Evolutionary conservation across 495 filamentous ascomycete genomes (phyloP).

Genomic region (Pseudevernia furfuracea): DNA sequence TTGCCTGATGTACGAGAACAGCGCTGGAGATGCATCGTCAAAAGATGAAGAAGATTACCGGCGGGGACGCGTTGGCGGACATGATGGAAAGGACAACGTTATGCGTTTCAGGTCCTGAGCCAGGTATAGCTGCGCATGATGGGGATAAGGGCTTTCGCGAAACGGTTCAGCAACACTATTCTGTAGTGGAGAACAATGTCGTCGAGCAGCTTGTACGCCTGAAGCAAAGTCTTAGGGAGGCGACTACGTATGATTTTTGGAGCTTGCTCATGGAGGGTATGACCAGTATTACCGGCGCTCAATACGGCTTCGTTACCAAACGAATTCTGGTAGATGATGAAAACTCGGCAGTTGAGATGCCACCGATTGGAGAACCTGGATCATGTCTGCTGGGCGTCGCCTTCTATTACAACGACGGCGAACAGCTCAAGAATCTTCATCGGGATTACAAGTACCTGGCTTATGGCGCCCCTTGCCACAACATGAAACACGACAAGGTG

Average conservation of each 20-base stretch:
- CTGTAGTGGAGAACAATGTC: conserved; percentile 50
- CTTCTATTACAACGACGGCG: conserved; percentile 62
- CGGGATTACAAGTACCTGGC: conserved; percentile 58
- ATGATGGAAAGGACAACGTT: conserved; percentile 34
- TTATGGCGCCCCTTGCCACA: conserved; percentile 54
- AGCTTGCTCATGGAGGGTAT: conserved; percentile 57
- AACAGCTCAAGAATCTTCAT: conserved; percentile 45
- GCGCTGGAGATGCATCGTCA: conserved; percentile 11
- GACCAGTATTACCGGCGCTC: conserved; percentile 54
- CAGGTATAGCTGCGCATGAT: conserved; percentile 36
- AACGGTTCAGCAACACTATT: conserved; percentile 41
- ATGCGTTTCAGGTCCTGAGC: conserved; percentile 37
- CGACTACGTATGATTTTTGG: conserved; percentile 60
- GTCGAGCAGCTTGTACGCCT: conserved; percentile 55
- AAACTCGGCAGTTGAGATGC: conserved; percentile 46
- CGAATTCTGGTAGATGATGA: conserved; percentile 55
- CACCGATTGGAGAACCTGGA: conserved; percentile 47
- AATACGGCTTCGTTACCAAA: conserved; percentile 66
- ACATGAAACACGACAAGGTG: conserved; percentile 69
- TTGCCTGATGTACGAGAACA: not conserved
- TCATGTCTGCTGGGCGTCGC: conserved; percentile 60
- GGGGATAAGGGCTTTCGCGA: conserved; percentile 46
- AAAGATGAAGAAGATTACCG: conserved; percentile 17
- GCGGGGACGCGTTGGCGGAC: conserved; percentile 18
- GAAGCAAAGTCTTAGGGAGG: conserved; percentile 49